These are phyloP conservation scores for Fusarium chlamydosporum DNA, from an alignment of 2,329 filamentous ascomycete species.

Conservation along the genomic window DNA sequence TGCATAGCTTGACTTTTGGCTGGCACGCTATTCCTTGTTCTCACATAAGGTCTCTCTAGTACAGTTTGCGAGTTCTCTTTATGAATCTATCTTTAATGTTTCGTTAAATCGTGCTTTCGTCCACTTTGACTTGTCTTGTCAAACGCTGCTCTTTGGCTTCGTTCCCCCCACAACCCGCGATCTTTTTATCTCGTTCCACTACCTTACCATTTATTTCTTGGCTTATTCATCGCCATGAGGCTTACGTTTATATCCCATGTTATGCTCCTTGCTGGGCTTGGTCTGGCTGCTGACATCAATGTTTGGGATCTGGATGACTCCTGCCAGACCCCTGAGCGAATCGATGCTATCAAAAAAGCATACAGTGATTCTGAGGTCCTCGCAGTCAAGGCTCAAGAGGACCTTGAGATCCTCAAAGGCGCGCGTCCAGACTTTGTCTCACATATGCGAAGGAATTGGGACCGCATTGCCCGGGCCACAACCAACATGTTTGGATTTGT, in stretches of 20 bases:
- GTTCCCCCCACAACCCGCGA: not conserved
- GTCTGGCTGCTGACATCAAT: slow-evolving; percentile 1
- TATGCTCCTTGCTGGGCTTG: not conserved
- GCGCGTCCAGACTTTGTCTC: not conserved
- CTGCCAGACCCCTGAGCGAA: slow-evolving; percentile 3
- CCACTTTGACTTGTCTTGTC: not conserved
- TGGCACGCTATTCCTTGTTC: no score
- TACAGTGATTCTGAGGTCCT: not conserved
- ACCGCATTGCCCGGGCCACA: not conserved
- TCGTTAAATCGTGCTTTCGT: not conserved
- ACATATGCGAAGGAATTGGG: not conserved
- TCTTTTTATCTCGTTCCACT: not conserved
- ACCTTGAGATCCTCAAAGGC: not conserved
- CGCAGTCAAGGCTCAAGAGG: slow-evolving; percentile 2
- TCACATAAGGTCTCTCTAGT: no score
- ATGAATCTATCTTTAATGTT: rapidly evolving
- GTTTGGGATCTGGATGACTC: slow-evolving; percentile 16
- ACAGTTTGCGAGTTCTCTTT: no score
- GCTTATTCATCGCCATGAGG: not conserved
- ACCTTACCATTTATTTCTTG: not conserved
- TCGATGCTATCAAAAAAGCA: not conserved
- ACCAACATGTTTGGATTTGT: slow-evolving; percentile 12
- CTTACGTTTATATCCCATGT: not conserved
- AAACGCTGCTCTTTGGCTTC: not conserved
- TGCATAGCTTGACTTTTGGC: no score